Percentiles rank a stretch among this genome's conserved stretches.
Conservation (phyloP, 2,329 filamentous ascomycete species). For the Ascochyta fabae region DNA sequence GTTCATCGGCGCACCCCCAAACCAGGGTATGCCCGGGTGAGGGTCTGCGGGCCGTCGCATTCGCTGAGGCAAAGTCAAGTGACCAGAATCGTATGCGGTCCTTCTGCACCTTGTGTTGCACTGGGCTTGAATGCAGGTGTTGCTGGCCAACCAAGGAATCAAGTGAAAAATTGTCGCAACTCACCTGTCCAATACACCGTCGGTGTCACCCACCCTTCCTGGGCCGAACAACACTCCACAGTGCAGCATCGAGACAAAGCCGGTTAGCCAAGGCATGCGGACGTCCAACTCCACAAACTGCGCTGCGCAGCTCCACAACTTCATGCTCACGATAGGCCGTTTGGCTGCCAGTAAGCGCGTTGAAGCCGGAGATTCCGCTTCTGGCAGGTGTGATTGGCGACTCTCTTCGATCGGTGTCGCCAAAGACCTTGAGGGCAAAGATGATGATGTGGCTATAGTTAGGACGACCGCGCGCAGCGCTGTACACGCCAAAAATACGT, state of each 20-base stretch:
- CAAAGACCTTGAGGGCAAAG: conserved; percentile 64
- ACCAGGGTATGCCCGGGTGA: conserved; percentile 43
- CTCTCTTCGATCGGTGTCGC: conserved; percentile 37
- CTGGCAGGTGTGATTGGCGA: conserved; percentile 39
- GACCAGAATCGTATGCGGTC: conserved; percentile 64
- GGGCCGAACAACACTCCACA: conserved; percentile 76
- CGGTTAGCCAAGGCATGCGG: conserved; percentile 91
- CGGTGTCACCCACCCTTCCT: conserved; percentile 73
- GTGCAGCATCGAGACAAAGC: conserved; percentile 76
- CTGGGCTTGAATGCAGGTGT: conserved; percentile 26
- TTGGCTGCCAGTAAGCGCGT: conserved; percentile 48
- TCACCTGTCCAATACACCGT: conserved; percentile 91
- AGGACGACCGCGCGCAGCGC: conserved; percentile 70
- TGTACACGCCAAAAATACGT: conserved; percentile 59
- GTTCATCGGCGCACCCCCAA: conserved; percentile 40
- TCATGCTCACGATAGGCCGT: conserved; percentile 77
- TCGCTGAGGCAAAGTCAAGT: conserved; percentile 63
- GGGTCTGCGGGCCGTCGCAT: conserved; percentile 47
- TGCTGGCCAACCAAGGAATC: conserved; percentile 43
- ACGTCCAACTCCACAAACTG: conserved; percentile 74
- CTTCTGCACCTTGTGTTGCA: conserved; percentile 44
- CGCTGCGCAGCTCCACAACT: conserved; percentile 75
- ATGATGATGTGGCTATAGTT: conserved; percentile 71
- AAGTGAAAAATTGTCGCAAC: conserved; percentile 51
- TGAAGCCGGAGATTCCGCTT: conserved; percentile 40